Base-by-base conservation (phyloP, 2,329 filamentous ascomycete species). In the Verticillium klebahnii region DNA sequence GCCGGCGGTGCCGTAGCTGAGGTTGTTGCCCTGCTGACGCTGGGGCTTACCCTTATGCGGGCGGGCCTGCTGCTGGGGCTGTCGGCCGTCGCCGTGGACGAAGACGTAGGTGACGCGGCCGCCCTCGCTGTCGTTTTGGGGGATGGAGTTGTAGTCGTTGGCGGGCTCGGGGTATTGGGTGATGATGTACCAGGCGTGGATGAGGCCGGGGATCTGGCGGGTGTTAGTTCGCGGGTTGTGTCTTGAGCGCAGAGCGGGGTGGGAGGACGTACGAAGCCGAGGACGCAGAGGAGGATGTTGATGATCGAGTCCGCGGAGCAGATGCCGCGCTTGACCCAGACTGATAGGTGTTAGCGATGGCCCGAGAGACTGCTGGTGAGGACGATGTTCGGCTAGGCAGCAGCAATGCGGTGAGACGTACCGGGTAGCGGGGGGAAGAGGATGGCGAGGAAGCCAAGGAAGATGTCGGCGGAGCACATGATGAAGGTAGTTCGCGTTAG, bases 111-210 rank as follows among this genome's bases (percentile, higher is more conserved):
- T 89, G 61, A 94, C 87, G 64, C 82, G 83, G 67, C 83, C 80
- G 68, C 79, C 77, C 67, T 84, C 82, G 69, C 72, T 68, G 69
- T 85, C 83, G 60, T 87, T 85, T 5, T 60, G 59, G 25, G 84
- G 77, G 50, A 90, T 74, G 58, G 81, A 78, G 68, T 91, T 85
- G 77, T 95, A 93, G 65, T 89, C 86, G 74, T 84, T 85, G 62
- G 88, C 82, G 50, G 84, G 68, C 64, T 97, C 94, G 62, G 95
- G 95, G 75, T 89, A 91, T 73, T 91, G 90, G 70, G 91, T 86
- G 77, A 99, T 97, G 77, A 98, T 96, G 83, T 98, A 99, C 94
- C 95, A 98, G 65, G 93, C 87, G 80, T 99, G 95, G 2, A 99
- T 80, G 58, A 98, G 89, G 64, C 94, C 94, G 23, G 94, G 94